Percentiles rank a stretch among this genome's conserved stretches.
Conservation (phyloP, 2,329 filamentous ascomycete genomes). For the Penicillium rolfsii region DNA sequence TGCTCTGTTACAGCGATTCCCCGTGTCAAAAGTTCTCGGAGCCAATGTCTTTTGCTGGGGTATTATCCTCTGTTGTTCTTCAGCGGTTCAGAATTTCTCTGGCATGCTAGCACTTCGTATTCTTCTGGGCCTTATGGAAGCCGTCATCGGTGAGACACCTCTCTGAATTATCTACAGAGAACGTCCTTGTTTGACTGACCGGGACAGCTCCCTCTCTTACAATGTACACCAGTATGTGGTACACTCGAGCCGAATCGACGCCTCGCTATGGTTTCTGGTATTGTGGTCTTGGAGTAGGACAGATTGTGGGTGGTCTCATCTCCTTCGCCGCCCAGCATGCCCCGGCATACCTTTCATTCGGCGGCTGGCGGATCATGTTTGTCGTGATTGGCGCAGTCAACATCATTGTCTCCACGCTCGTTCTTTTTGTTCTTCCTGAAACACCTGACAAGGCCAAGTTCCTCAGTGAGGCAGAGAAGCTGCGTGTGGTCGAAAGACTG, state of each 20-base stretch:
- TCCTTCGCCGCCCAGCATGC: conserved; percentile 38
- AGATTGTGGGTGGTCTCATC: conserved; percentile 35
- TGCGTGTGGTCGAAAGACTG: conserved; percentile 24
- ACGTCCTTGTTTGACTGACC: background rate
- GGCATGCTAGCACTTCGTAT: conserved; percentile 57
- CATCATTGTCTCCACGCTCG: conserved; percentile 24
- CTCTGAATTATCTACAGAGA: background rate
- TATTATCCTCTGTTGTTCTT: conserved; percentile 42
- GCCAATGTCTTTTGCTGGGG: conserved; percentile 64
- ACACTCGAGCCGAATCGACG: conserved; percentile 31
- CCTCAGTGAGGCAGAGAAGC: conserved; percentile 27
- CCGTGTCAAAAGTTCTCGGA: conserved; percentile 64
- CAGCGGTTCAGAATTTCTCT: conserved; percentile 57
- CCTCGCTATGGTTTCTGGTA: conserved; percentile 38
- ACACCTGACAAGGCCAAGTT: conserved; percentile 28
- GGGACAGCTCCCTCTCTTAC: conserved; percentile 30
- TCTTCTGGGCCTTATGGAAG: conserved; percentile 61
- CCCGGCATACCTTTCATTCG: conserved; percentile 19
- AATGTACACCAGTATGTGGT: conserved; percentile 36
- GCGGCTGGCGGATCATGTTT: conserved; percentile 37
- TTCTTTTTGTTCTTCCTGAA: conserved; percentile 30
- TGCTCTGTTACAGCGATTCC: conserved; percentile 64
- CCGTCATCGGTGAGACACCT: conserved; percentile 28
- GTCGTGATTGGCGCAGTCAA: conserved; percentile 34
- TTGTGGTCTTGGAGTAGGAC: conserved; percentile 33